Conservation (phyloP, 139 green algal genomes). For the Volvox africanus region DNA sequence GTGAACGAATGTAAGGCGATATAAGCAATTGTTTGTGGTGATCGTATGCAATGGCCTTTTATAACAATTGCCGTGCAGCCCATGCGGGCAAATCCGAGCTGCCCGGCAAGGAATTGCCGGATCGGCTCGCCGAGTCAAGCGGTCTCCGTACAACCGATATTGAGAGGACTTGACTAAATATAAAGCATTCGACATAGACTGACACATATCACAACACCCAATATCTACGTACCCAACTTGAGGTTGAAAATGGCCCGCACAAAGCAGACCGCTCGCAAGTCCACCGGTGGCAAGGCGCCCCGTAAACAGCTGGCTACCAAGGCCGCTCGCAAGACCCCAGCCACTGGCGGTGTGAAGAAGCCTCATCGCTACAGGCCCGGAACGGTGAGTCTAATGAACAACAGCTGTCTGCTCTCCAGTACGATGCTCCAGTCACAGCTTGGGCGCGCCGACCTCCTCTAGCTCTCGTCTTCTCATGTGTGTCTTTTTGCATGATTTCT, state of each 20-base stretch:
- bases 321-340: constrained; percentile 77
- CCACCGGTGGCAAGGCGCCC: constrained; percentile 91
- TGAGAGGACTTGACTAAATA: constrained; percentile 62
- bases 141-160: background rate
- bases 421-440: too few relatives aligned
- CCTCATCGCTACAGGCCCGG: constrained; percentile 91
- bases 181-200: background rate
- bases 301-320: constrained; percentile 97
- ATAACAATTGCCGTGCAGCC: too few relatives aligned
- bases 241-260: constrained; percentile 80
- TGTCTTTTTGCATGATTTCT: too few relatives aligned
- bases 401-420: too few relatives aligned
- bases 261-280: constrained; percentile 92
- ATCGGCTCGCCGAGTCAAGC: background rate
- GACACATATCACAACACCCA: background rate
- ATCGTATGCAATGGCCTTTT: too few relatives aligned
- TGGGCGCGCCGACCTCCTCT: constrained; percentile 48
- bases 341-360: constrained; percentile 87
- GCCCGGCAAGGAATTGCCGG: too few relatives aligned
- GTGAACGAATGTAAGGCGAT: background rate
- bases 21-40: too few relatives aligned
- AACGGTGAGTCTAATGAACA: constrained; percentile 68
- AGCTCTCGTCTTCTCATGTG: too few relatives aligned
- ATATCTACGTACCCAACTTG: background rate
- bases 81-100: too few relatives aligned